These are phyloP conservation scores for Cystofilobasidium bisporidii DNA, from an alignment of 768 basidiomycete genomes.

Conservation along the genomic window DNA sequence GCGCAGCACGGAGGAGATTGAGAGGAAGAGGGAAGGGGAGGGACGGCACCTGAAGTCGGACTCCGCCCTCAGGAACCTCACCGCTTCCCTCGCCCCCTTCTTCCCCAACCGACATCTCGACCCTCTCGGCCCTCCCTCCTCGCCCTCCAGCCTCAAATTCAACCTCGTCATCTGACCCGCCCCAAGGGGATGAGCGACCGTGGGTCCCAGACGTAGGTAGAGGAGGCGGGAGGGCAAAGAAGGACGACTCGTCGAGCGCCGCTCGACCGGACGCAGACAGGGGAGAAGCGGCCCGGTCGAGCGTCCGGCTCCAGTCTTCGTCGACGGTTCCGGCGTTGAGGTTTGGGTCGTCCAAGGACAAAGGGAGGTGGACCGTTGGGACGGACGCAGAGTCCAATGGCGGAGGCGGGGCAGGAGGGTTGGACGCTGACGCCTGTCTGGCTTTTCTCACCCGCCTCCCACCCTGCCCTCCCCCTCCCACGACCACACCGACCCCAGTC, in stretches of 20 bases:
- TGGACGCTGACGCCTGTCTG: background rate
- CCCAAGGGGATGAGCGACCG: background rate
- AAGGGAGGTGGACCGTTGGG: background rate
- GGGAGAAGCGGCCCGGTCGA: no score
- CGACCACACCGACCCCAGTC: background rate
- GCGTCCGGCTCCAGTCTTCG: no score
- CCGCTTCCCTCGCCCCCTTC: conserved; percentile 13
- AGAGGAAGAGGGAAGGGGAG: background rate
- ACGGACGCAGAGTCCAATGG: background rate
- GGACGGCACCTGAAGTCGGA: conserved; percentile 4
- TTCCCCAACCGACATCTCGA: conserved; percentile 11
- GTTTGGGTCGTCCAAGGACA: background rate
- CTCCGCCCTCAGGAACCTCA: conserved; percentile 2
- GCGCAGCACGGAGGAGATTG: no score
- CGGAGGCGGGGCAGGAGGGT: background rate
- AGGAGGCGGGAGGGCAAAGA: conserved; percentile 5
- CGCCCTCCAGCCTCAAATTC: background rate
- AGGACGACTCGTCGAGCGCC: conserved; percentile 16
- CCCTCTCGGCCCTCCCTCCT: background rate
- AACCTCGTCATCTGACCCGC: conserved; percentile 1
- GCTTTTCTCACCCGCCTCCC: background rate
- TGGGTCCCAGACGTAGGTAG: no score
- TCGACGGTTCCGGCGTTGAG: no score
- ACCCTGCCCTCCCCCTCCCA: background rate
- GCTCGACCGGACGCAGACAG: no score